A percentile compares a stretch with the other conserved stretches of the same genome.
phyloP scores from a whole-genome alignment of 2,329 filamentous ascomycete genomes.

The Annulohypoxylon truncatum region DNA sequence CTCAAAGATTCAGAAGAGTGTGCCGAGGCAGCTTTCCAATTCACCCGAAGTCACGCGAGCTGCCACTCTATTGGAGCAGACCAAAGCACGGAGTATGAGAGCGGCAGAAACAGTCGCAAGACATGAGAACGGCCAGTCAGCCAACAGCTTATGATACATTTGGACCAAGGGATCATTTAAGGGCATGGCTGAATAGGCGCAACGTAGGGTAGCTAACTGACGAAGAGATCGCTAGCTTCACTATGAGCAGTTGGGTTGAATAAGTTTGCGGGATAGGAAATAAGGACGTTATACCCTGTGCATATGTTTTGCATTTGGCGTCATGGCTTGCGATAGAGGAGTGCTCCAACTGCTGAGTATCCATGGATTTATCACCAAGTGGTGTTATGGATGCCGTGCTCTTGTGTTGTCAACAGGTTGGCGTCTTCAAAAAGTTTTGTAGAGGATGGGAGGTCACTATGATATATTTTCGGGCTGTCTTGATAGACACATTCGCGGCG shows the following conservation, averaged over 20 bases:
- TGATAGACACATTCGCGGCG: conserved; percentile 40
- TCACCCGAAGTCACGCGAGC: conserved; percentile 60
- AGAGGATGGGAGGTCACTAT: conserved; percentile 35
- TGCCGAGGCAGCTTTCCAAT: conserved; percentile 50
- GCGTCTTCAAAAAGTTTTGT: conserved; percentile 25
- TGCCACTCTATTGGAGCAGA: conserved; percentile 50
- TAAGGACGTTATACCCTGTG: conserved; percentile 45
- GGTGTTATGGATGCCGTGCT: not conserved
- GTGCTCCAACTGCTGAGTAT: conserved; percentile 16
- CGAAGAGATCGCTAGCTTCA: not conserved
- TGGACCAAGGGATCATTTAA: conserved; percentile 19
- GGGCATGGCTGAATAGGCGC: conserved; percentile 15
- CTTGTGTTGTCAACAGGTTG: conserved; percentile 10
- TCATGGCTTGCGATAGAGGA: conserved; percentile 37
- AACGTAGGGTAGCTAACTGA: conserved; percentile 2
- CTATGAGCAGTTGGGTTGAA: conserved; percentile 35
- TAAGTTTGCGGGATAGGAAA: conserved; percentile 42
- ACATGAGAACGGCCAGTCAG: conserved; percentile 49
- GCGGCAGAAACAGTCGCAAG: conserved; percentile 46
- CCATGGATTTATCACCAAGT: not conserved
- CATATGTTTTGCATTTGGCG: conserved; percentile 47
- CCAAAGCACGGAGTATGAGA: conserved; percentile 47
- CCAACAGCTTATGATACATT: conserved; percentile 42
- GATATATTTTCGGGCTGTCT: conserved; percentile 41
- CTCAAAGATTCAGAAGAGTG: conserved; percentile 43